Evolutionary conservation across 208 protist species (phyloP).

Genomic region (Acanthamoeba sp.): DNA sequence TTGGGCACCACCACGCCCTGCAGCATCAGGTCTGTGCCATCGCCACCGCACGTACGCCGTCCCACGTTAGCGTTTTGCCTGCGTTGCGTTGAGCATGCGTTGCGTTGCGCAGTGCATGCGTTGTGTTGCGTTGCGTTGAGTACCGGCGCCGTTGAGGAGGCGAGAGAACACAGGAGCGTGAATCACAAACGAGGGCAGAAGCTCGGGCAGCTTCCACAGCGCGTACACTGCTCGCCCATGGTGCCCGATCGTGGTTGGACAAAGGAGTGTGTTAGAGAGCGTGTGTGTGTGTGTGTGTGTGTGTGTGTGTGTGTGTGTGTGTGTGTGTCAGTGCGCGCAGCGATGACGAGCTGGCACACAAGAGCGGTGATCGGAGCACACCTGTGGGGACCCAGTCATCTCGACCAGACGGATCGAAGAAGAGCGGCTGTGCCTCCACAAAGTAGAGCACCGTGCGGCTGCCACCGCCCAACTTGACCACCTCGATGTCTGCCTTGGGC

Average conservation of each 20-base stretch:
- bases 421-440: conserved; percentile 31
- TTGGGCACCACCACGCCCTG: conserved; percentile 39
- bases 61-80: too few relatives aligned
- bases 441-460: conserved; percentile 47
- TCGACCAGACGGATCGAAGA: conserved; percentile 11
- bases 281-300: too few relatives aligned
- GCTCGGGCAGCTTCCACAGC: conserved; percentile 25
- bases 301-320: too few relatives aligned
- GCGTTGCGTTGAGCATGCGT: background rate
- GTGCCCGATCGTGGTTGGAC: too few relatives aligned
- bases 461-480: conserved; percentile 31
- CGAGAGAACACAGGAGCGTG: conserved; percentile 43
- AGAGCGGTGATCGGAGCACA: too few relatives aligned
- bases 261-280: too few relatives aligned
- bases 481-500: conserved; percentile 22
- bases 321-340: too few relatives aligned
- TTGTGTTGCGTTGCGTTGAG: background rate
- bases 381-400: conserved; percentile 18
- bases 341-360: background rate
- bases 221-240: background rate
- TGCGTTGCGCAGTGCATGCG: background rate
- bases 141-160: conserved; percentile 18
- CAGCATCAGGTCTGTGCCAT: conserved; percentile 52
- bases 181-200: conserved; percentile 42
- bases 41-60: too few relatives aligned